phyloP scores from a whole-genome alignment of 331 rosid species.

The Ulmus americana region DNA sequence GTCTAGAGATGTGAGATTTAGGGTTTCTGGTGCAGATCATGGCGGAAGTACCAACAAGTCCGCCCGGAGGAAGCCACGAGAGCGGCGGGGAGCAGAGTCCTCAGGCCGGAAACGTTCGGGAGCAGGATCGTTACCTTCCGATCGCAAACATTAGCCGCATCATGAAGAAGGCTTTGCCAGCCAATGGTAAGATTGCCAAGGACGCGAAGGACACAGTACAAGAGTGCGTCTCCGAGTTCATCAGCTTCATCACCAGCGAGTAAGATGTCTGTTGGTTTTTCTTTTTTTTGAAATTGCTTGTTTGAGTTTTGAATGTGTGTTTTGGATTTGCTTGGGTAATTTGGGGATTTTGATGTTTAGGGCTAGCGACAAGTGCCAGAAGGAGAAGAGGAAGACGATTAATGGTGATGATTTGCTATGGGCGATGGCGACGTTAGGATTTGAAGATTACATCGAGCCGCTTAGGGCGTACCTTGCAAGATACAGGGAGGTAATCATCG shows the following conservation, averaged over 20 bases:
- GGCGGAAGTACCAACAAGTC: constrained; percentile 79
- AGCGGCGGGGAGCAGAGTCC: constrained; percentile 82
- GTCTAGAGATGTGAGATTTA: constrained; percentile 13
- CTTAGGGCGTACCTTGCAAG: constrained; percentile 73
- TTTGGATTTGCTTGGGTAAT: not conserved
- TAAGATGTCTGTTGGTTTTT: not conserved
- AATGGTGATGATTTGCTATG: constrained; percentile 88
- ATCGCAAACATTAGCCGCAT: constrained; percentile 90
- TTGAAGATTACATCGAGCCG: constrained; percentile 87
- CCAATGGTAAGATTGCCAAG: constrained; percentile 85
- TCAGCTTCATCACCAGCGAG: constrained; percentile 96
- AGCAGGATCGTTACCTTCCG: constrained; percentile 76
- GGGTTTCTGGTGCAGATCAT: constrained; percentile 38
- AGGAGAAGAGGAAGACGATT: constrained; percentile 90
- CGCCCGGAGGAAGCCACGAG: constrained; percentile 61
- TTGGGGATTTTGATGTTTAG: constrained; percentile 28
- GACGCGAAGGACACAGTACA: constrained; percentile 89
- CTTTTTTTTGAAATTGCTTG: not conserved
- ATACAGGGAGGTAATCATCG: constrained; percentile 71
- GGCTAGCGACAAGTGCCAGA: constrained; percentile 94
- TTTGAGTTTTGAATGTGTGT: not conserved
- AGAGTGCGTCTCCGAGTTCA: constrained; percentile 88
- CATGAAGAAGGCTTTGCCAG: constrained; percentile 84
- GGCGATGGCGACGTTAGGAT: constrained; percentile 93
- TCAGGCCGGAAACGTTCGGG: constrained; percentile 33